These are phyloP conservation scores for Trichophaea hybrida DNA, from an alignment of 2,329 filamentous ascomycete species.

Conservation along the genomic window DNA sequence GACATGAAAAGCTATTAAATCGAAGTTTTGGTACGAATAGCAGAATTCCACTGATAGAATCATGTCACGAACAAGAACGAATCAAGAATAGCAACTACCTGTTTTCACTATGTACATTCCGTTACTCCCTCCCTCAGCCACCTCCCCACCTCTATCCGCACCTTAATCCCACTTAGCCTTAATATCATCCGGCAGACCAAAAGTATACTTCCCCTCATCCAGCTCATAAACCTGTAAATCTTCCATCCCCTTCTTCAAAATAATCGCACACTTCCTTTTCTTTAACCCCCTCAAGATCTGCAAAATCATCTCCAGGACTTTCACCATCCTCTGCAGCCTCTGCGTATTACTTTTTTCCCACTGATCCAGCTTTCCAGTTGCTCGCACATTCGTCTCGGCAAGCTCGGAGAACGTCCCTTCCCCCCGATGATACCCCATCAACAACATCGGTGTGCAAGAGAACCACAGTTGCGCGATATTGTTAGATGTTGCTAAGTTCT, in stretches of 20 bases:
- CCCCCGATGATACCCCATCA: background rate
- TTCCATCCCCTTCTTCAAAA: background rate
- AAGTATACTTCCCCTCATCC: background rate
- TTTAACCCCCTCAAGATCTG: background rate
- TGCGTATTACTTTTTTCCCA: background rate
- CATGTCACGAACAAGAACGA: too few species aligned
- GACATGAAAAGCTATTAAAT: too few species aligned
- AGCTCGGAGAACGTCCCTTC: background rate
- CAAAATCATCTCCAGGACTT: background rate
- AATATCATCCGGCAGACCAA: background rate
- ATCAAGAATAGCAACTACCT: too few species aligned
- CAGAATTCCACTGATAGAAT: too few species aligned
- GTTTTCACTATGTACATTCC: too few species aligned
- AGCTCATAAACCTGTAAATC: background rate
- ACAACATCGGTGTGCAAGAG: constrained; percentile 11
- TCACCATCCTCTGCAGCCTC: background rate
- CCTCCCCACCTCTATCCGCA: too few species aligned
- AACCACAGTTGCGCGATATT: constrained; percentile 11
- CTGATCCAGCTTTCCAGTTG: background rate
- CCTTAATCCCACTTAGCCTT: background rate
- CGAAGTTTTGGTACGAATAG: too few species aligned
- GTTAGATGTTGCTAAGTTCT: background rate
- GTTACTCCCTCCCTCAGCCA: too few species aligned
- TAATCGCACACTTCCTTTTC: background rate
- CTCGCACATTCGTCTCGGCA: background rate